Evolutionary conservation across 495 filamentous ascomycete species (phyloP).

Genomic region (Neurospora sublineolata): DNA sequence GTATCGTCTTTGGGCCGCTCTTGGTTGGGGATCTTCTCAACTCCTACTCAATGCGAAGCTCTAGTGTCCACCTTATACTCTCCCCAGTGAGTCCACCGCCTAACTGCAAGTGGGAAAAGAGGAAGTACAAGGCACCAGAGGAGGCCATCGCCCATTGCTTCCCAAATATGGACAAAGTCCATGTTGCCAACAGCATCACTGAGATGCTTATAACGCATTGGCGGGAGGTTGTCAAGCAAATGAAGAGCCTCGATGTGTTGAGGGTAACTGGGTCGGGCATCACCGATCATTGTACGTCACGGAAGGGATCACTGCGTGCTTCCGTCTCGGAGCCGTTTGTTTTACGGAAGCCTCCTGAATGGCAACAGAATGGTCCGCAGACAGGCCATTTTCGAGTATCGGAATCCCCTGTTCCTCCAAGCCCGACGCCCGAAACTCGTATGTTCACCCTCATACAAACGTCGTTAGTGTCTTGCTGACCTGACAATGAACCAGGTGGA

Average conservation of each 20-base stretch:
- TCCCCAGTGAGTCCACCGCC: conserved; percentile 21
- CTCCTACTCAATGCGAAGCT: conserved; percentile 29
- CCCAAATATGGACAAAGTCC: conserved; percentile 32
- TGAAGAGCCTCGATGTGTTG: conserved; percentile 28
- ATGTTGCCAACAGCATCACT: conserved; percentile 40
- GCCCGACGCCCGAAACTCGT: conserved; percentile 19
- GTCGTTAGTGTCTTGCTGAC: not conserved
- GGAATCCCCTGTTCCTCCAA: conserved; percentile 17
- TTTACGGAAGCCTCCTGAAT: conserved; percentile 11
- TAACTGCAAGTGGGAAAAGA: conserved; percentile 28
- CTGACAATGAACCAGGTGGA: not conserved
- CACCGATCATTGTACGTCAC: not conserved
- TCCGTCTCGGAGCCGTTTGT: conserved; percentile 17
- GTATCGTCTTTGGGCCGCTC: conserved; percentile 54
- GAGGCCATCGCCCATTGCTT: conserved; percentile 1
- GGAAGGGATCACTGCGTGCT: conserved; percentile 5
- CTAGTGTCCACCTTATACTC: conserved; percentile 25
- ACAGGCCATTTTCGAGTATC: conserved; percentile 2
- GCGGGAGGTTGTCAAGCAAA: conserved; percentile 46
- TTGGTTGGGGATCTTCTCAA: conserved; percentile 46
- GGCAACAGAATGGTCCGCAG: not conserved
- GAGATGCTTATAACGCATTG: conserved; percentile 50
- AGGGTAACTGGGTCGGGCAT: conserved; percentile 4
- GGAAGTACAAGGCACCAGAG: conserved; percentile 4
- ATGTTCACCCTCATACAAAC: not conserved